Base-by-base conservation (phyloP, 305 asterid species). In the Fraxinus xanthoxyloides region DNA sequence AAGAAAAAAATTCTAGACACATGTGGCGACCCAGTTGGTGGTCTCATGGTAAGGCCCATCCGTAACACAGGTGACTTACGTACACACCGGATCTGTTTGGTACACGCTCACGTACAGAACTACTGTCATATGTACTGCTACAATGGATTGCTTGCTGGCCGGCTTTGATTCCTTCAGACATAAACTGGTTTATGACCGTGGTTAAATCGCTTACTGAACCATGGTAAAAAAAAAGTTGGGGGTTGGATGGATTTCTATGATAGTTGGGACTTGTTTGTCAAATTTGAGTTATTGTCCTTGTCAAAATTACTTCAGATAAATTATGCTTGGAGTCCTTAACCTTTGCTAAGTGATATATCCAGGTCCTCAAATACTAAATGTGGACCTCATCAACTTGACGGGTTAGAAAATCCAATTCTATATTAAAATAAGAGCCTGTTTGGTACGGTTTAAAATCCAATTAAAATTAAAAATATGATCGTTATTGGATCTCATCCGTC, bases 111-210 rank as follows among this genome's bases (percentile, higher is more conserved):
- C 30, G 32, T 43, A 43, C 54, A 43, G 3, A 28, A 28, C 5
- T 21, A 24, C 73, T 9, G 15, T 28, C 31, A 34, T 34, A 34
- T 34, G 38, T 34, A 34, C 34, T 34, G 5, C 38, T 34, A 34
- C 38, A 34, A 65, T 80, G 69, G 79, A 77, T 30, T 63, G 13
- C n/a, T 7, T n/a, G 56, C 5, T 13, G 28, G 17, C 34, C 7
- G 65, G 15, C 34, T 35, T 51, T 6, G 23, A 1, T 2, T 26
- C 79, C 75, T 19, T 10, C 75, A 12, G n/a, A 82, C 86, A 84
- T 86, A 86, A 84, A 84, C 83, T 46, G 79, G 48, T 82, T 28
- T 19, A 36, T 78, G 85, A 84, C 91, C 30, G 77, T 56, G 82
- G 89, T 87, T 84, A 74, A 43, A 56, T 8, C 36, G 4, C 32